Evolutionary conservation across 2,329 filamentous ascomycete species (phyloP).

Genomic region (Beauveria sp.): DNA sequence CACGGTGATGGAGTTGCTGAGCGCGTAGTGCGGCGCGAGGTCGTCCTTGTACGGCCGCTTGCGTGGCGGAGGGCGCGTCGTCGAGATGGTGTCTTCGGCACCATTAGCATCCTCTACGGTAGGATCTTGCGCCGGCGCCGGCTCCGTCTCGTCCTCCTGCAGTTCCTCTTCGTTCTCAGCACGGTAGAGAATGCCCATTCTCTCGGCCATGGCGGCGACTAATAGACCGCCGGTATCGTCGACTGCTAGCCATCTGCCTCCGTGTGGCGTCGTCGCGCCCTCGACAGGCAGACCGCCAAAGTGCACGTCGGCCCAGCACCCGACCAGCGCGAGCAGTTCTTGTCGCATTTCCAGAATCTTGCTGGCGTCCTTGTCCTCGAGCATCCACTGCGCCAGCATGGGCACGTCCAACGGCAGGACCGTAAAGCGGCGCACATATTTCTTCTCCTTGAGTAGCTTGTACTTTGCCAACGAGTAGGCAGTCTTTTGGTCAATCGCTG

Average conservation of each 20-base stretch:
- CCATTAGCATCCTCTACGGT: constrained; percentile 12
- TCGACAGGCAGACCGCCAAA: constrained; percentile 35
- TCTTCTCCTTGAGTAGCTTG: constrained; percentile 86
- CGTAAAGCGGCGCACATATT: constrained; percentile 84
- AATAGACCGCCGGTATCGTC: constrained; percentile 83
- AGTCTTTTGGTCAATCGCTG: constrained; percentile 88
- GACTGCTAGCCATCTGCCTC: constrained; percentile 66
- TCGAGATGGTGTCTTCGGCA: background rate
- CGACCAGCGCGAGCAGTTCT: constrained; percentile 72
- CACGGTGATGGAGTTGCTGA: constrained; percentile 70
- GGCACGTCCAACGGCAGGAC: constrained; percentile 76
- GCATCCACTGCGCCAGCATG: constrained; percentile 65
- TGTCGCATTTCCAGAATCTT: constrained; percentile 82
- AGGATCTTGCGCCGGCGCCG: background rate
- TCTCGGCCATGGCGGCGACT: constrained; percentile 76
- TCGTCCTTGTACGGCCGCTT: constrained; percentile 34
- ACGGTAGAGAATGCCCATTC: constrained; percentile 71
- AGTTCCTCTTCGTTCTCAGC: constrained; percentile 21
- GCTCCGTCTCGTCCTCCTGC: constrained; percentile 5
- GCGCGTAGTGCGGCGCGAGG: constrained; percentile 57
- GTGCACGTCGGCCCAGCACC: constrained; percentile 87
- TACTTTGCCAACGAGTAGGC: constrained; percentile 92
- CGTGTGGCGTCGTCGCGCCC: constrained; percentile 20
- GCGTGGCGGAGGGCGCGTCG: constrained; percentile 14
- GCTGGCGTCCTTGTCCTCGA: constrained; percentile 70